A percentile compares a stretch with the other conserved stretches of the same genome.
Conservation (phyloP, 2,329 filamentous ascomycete species). For the Macrophomina phaseolina region DNA sequence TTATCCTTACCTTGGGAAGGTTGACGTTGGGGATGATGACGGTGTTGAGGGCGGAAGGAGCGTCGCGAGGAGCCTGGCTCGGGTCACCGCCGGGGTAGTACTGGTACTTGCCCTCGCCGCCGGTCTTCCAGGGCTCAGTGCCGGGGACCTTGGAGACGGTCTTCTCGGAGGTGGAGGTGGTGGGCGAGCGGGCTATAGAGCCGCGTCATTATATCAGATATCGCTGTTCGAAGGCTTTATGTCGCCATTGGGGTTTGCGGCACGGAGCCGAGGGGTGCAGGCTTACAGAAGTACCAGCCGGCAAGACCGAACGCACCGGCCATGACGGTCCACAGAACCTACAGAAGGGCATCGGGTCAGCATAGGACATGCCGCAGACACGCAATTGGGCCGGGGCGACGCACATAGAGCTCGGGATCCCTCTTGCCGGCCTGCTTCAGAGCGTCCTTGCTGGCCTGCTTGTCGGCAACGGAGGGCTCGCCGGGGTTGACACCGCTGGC, state of each 20-base stretch:
- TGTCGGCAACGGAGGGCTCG: conserved; percentile 48
- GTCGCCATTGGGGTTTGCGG: conserved; percentile 11
- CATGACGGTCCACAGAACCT: conserved; percentile 95
- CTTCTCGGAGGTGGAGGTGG: conserved; percentile 80
- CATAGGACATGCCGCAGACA: conserved; percentile 23
- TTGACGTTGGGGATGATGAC: conserved; percentile 94
- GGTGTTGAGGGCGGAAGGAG: conserved; percentile 92
- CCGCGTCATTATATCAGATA: not conserved
- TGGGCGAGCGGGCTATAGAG: conserved; percentile 77
- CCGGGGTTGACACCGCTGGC: conserved; percentile 39
- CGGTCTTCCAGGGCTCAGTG: conserved; percentile 91
- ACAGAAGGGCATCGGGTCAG: conserved; percentile 25
- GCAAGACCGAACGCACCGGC: conserved; percentile 83
- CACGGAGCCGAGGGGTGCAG: conserved; percentile 20
- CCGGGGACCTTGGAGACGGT: conserved; percentile 74
- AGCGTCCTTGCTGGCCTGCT: conserved; percentile 52
- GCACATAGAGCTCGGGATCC: conserved; percentile 78
- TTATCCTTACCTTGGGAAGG: conserved; percentile 69
- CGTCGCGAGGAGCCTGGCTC: conserved; percentile 77
- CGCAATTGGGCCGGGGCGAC: conserved; percentile 36
- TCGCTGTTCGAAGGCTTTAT: not conserved
- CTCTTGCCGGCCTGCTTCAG: conserved; percentile 69
- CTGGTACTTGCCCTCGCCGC: conserved; percentile 64
- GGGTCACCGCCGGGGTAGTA: conserved; percentile 81
- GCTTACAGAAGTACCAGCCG: conserved; percentile 84